Evolutionary conservation across 2,329 filamentous ascomycete species (phyloP), one percentile per base, ranked within the genome.

Genomic region (Teratosphaeria nubilosa): DNA sequence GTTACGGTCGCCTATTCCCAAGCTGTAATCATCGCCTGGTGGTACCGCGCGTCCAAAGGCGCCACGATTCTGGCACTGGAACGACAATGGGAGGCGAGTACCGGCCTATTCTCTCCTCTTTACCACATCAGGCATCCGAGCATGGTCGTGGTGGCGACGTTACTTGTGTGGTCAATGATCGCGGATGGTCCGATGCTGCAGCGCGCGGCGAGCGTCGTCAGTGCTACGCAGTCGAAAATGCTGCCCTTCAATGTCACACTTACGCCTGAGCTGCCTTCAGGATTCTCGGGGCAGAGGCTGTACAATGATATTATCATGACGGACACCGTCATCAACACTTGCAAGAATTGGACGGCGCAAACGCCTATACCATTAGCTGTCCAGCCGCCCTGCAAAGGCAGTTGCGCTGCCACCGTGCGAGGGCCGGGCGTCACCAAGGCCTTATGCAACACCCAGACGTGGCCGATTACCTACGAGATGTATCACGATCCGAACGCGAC

Each of bases 101-200:
- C 51, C 41, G 34, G 25, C 14, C 53, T 60, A 16, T 56, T 56
- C 24, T 56, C 53, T n/a, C 55, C 56, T 11, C 13, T 58, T 4
- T 54, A 51, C 22, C 41, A 37, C 56, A 56, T 25, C 30, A 34
- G 9, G 56, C 34, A 55, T 32, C 53, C 22, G 60, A 60, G 30
- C 13, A n/a, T 53, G 25, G 16, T 54, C 34, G 34, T 54, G 20
- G 56, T 37, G 25, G 22, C 56, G 5, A 60, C 57, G 22, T 50
- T 62, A n/a, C 37, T 50, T 14, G 53, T 51, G 11, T 51, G 52
- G 25, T 51, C 57, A 16, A 54, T 60, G 22, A 51, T 55, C n/a
- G 53, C 51, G 1, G 60, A 62, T 27, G 60, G 58, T 7, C 58
- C 58, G 11, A 53, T 62, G 25, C 32, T 62, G n/a, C 60, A 62